A percentile compares a stretch with the other conserved stretches of the same genome.
These are phyloP conservation scores for Remersonia thermophila DNA, from an alignment of 2,329 filamentous ascomycete genomes.

Conservation along the genomic window DNA sequence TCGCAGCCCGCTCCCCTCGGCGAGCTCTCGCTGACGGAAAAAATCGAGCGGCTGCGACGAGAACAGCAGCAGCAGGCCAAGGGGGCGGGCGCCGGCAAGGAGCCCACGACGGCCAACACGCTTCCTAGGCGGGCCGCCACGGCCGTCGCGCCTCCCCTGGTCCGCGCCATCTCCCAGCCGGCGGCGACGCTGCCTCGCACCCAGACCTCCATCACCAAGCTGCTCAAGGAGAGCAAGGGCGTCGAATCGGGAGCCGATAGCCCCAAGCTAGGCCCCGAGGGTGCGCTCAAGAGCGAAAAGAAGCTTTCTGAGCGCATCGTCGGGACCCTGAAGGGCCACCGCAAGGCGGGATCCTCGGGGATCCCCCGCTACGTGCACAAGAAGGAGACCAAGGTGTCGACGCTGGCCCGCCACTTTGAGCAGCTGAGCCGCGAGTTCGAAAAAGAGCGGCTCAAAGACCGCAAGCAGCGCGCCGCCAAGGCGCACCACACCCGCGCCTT, in stretches of 20 bases:
- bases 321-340: slow-evolving; percentile 46
- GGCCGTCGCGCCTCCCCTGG: slow-evolving; percentile 38
- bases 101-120: slow-evolving; percentile 9
- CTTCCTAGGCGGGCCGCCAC: slow-evolving; percentile 34
- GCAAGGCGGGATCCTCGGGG: slow-evolving; percentile 53
- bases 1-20: slow-evolving; percentile 1
- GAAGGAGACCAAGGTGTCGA: slow-evolving; percentile 70
- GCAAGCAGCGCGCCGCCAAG: slow-evolving; percentile 67
- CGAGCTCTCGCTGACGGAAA: slow-evolving; percentile 29
- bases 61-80: slow-evolving; percentile 29
- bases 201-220: slow-evolving; percentile 33
- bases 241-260: slow-evolving; percentile 21
- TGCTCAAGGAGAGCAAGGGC: slow-evolving; percentile 21
- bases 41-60: slow-evolving; percentile 39
- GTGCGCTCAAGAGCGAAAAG: slow-evolving; percentile 52
- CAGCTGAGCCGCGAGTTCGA: slow-evolving; percentile 94
- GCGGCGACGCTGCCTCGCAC: slow-evolving; percentile 33
- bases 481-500: slow-evolving; percentile 65
- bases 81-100: slow-evolving; percentile 8
- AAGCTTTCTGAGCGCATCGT: slow-evolving; percentile 66
- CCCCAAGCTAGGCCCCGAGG: slow-evolving; percentile 15
- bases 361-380: slow-evolving; percentile 79
- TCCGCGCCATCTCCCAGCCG: slow-evolving; percentile 42
- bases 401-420: slow-evolving; percentile 90
- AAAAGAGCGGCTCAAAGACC: slow-evolving; percentile 79